These are phyloP conservation scores for Penicillium atrosanguineum DNA, from an alignment of 495 filamentous ascomycete genomes.

Conservation along the genomic window DNA sequence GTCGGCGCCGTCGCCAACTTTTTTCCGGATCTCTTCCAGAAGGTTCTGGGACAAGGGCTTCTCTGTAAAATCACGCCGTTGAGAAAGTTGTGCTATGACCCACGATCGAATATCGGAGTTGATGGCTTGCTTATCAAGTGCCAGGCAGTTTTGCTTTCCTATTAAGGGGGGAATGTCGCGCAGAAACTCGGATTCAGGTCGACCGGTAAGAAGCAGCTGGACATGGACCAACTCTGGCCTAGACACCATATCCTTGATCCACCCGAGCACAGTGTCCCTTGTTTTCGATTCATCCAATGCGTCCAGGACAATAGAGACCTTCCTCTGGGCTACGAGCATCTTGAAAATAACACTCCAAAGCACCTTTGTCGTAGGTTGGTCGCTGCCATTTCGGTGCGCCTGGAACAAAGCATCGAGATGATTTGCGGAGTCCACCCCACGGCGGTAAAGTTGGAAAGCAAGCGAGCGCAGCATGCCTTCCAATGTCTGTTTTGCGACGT, in stretches of 20 bases:
- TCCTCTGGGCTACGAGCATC: constrained; percentile 44
- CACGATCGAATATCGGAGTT: constrained; percentile 27
- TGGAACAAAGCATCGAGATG: constrained; percentile 18
- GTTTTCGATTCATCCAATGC: constrained; percentile 66
- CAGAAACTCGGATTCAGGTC: constrained; percentile 27
- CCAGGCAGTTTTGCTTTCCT: constrained; percentile 13
- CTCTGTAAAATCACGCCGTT: constrained; percentile 22
- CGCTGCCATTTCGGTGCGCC: constrained; percentile 13
- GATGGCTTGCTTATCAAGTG: constrained; percentile 17
- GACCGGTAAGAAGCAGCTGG: constrained; percentile 27
- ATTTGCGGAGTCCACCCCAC: constrained; percentile 1
- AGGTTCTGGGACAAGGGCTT: constrained; percentile 15
- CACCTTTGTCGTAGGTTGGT: constrained; percentile 14
- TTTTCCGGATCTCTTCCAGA: constrained; percentile 14
- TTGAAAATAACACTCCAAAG: constrained; percentile 11
- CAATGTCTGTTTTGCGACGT: constrained; percentile 22
- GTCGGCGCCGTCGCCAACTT: constrained; percentile 24
- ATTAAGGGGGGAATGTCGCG: constrained; percentile 10
- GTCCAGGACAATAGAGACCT: constrained; percentile 78
- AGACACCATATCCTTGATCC: constrained; percentile 20
- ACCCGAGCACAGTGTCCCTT: constrained; percentile 16
- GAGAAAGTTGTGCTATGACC: constrained; percentile 21
- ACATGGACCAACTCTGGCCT: constrained; percentile 13
- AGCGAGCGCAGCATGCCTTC: constrained; percentile 28
- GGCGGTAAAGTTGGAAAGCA: constrained; percentile 24